Conservation (phyloP, 352 stramenopile species). For the Phytopythium aichiense region DNA sequence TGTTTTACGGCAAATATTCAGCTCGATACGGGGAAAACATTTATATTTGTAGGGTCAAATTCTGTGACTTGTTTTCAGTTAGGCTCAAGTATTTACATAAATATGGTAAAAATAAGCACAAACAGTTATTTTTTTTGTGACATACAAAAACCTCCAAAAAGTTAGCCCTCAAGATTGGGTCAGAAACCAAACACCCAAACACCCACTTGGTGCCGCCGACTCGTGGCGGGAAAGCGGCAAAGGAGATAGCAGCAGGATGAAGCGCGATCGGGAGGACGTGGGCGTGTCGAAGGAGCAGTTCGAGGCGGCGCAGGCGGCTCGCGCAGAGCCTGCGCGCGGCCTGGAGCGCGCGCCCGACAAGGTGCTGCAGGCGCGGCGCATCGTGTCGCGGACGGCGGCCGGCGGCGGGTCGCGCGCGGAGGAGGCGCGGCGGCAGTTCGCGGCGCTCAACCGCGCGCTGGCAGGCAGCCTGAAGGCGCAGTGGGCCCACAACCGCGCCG, state of each 20-base stretch:
- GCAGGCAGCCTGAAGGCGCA: constrained; percentile 53
- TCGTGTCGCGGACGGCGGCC: constrained; percentile 18
- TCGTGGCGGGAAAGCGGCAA: constrained; percentile 10
- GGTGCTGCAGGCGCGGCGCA: constrained; percentile 48
- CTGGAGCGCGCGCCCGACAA: constrained; percentile 40
- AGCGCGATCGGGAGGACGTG: constrained; percentile 62
- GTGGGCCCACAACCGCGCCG: constrained; percentile 53
- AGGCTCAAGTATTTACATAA: no score
- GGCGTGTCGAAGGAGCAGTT: constrained; percentile 78
- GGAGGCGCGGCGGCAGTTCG: constrained; percentile 49
- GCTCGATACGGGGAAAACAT: no score
- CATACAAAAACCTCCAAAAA: no score
- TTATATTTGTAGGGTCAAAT: no score
- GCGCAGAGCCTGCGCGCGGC: constrained; percentile 3
- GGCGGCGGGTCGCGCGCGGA: constrained; percentile 16
- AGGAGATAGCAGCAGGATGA: constrained; percentile 26
- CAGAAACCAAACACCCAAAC: no score
- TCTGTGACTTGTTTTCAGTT: no score
- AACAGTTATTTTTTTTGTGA: no score
- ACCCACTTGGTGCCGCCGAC: no score
- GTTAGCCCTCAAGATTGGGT: no score
- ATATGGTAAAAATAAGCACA: no score
- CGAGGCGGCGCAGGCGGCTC: constrained; percentile 26
- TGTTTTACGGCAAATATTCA: no score
- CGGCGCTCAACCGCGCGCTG: constrained; percentile 72